A percentile compares a stretch with the other conserved stretches of the same genome.
These are phyloP conservation scores for Coniochaeta sp. DNA, from an alignment of 2,329 filamentous ascomycete genomes.

Conservation along the genomic window DNA sequence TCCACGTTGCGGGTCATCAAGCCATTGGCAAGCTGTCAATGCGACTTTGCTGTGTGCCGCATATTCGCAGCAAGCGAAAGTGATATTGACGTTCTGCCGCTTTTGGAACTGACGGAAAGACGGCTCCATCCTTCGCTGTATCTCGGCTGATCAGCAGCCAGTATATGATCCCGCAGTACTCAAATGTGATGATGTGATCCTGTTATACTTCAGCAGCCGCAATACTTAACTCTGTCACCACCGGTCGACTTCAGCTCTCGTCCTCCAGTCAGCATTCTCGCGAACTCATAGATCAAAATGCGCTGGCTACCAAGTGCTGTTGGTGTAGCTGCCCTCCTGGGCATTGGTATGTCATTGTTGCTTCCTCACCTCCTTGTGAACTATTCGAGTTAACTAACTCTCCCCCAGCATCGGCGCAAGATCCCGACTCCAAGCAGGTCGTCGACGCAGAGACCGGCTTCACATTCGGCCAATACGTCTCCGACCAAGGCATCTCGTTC, in stretches of 20 bases:
- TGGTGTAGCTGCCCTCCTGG: conserved; percentile 20
- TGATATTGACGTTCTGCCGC: conserved; percentile 7
- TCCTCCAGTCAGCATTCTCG: neutral
- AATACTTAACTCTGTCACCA: neutral
- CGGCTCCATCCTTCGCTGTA: conserved; percentile 7
- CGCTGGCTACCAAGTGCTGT: conserved; percentile 19
- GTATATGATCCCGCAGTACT: neutral
- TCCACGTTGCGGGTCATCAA: neutral
- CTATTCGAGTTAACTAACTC: neutral
- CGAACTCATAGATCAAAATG: conserved; percentile 17
- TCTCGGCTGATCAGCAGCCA: neutral
- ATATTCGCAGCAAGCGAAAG: conserved; percentile 2
- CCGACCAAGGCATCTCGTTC: conserved; percentile 26
- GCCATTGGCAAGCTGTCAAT: neutral
- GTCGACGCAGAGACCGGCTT: conserved; percentile 31
- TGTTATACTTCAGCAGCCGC: neutral
- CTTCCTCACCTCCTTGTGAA: neutral
- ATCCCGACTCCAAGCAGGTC: conserved; percentile 24
- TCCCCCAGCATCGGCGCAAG: conserved; percentile 13
- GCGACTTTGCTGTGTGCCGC: neutral
- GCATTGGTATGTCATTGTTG: conserved; percentile 19
- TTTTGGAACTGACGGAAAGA: conserved; percentile 13
- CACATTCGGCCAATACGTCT: conserved; percentile 34
- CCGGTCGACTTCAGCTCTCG: neutral
- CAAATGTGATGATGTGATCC: neutral